These are phyloP conservation scores for Phytopythium delawarense DNA, from an alignment of 352 stramenopile species.

Conservation along the genomic window DNA sequence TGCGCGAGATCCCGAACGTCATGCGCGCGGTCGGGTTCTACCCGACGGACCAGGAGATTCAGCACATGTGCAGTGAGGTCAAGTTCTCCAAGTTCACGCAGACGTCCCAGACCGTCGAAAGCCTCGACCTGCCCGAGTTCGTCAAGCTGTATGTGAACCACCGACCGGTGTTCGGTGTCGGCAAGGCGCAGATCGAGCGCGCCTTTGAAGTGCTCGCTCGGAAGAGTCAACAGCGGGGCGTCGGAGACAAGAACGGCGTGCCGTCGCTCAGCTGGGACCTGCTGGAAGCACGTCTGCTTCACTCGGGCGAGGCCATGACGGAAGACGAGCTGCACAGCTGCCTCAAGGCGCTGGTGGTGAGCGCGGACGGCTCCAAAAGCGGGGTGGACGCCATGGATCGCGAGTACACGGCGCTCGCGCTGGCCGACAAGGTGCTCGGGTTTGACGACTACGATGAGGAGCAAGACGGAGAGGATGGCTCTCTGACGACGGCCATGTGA, in stretches of 20 bases:
- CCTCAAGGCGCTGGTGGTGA: constrained; percentile 61
- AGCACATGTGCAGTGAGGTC: constrained; percentile 87
- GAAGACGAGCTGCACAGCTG: constrained; percentile 81
- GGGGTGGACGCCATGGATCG: constrained; percentile 31
- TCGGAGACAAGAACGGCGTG: constrained; percentile 7
- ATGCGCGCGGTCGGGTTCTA: constrained; percentile 93
- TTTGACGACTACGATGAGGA: constrained; percentile 82
- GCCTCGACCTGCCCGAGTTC: constrained; percentile 66
- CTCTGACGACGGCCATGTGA: background rate
- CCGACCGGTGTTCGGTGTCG: constrained; percentile 83
- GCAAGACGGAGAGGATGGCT: constrained; percentile 9
- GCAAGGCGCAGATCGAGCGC: constrained; percentile 71
- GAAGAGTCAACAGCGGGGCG: constrained; percentile 6
- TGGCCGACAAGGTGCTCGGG: constrained; percentile 83
- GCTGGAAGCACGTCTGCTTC: constrained; percentile 57
- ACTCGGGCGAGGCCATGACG: constrained; percentile 74
- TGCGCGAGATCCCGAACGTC: constrained; percentile 90
- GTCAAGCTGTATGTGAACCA: constrained; percentile 94
- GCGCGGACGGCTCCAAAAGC: constrained; percentile 18
- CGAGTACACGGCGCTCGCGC: constrained; percentile 56
- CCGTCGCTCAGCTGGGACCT: constrained; percentile 52
- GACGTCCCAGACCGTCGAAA: constrained; percentile 65
- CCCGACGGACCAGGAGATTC: constrained; percentile 88
- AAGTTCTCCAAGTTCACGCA: constrained; percentile 80
- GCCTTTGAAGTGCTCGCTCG: constrained; percentile 58